Conservation (phyloP, 495 filamentous ascomycete species). For the Podospora bellae-mahoneyi region DNA sequence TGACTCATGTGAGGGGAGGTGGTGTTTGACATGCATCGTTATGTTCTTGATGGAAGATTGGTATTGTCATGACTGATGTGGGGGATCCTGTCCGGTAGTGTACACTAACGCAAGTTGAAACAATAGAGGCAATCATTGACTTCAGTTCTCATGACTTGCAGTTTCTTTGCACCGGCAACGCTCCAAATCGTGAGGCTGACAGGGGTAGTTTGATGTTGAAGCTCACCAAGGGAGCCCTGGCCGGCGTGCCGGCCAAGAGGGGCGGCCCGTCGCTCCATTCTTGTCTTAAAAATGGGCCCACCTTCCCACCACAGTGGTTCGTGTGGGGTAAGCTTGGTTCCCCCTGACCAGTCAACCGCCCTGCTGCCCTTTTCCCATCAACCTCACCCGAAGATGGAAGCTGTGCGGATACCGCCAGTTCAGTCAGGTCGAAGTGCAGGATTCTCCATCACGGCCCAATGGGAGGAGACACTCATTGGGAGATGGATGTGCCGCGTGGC, state of each 20-base stretch:
- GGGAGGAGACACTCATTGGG: not conserved
- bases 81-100: not conserved
- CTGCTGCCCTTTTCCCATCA: not conserved
- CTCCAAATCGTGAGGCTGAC: not conserved
- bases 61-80: not conserved
- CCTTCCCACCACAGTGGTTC: constrained; percentile 1
- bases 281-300: not conserved
- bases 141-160: not conserved
- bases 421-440: not conserved
- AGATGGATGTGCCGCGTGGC: not conserved
- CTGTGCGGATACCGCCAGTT: not conserved
- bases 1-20: not conserved
- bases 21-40: not conserved
- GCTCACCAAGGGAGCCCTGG: not conserved
- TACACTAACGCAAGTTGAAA: not conserved
- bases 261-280: not conserved
- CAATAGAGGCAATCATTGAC: not conserved
- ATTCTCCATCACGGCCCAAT: not conserved
- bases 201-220: not conserved
- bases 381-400: not conserved
- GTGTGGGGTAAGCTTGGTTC: constrained; percentile 2
- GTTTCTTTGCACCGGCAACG: no score
- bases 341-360: constrained; percentile 1
- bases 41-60: not conserved
- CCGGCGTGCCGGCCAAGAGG: not conserved